Percentiles rank a stretch among this genome's conserved stretches.
Conservation (phyloP, 73 alveolate species). For the Tetrahymena borealis region DNA sequence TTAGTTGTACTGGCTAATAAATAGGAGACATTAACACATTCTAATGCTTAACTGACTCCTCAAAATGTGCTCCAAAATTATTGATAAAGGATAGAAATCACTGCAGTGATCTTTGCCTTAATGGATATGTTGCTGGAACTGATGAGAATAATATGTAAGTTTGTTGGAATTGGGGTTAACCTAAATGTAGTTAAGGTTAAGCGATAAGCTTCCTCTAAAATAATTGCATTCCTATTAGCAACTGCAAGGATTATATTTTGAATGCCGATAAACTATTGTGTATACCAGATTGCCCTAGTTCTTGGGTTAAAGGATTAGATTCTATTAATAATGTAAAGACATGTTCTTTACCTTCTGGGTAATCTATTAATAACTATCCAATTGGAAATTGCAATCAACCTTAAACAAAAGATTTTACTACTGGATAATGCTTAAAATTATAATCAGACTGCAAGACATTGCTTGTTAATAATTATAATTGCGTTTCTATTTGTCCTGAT, state of each 20-base stretch:
- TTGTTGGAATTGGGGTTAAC: background rate
- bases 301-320: background rate
- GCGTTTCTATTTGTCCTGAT: background rate
- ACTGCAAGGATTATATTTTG: background rate
- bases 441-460: background rate
- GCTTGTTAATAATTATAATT: background rate
- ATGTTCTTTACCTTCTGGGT: background rate
- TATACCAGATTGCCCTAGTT: background rate
- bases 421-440: background rate
- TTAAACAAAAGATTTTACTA: background rate
- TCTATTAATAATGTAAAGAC: background rate
- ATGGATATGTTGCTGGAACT: background rate
- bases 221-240: background rate
- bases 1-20: background rate
- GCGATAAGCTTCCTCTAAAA: background rate
- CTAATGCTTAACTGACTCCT: background rate
- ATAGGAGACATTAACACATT: background rate
- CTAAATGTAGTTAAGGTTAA: background rate
- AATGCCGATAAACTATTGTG: background rate
- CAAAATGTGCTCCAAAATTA: background rate
- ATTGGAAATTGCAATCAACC: background rate
- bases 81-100: background rate
- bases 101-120: background rate
- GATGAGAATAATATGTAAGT: background rate
- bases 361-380: background rate